These are phyloP conservation scores for Plenodomus biglobosus DNA, from an alignment of 2,329 filamentous ascomycete genomes.

Conservation along the genomic window DNA sequence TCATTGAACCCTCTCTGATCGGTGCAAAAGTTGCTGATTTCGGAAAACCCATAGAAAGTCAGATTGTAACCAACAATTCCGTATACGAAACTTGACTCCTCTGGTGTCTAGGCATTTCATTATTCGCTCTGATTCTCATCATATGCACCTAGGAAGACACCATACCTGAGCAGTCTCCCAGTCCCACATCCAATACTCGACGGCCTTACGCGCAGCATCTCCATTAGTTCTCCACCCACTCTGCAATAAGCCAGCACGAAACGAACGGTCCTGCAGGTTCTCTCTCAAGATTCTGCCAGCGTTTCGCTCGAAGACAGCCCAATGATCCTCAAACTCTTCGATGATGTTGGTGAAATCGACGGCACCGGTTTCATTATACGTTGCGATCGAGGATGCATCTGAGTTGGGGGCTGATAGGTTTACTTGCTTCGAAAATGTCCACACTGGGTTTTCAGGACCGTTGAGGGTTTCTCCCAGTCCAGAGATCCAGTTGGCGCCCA, in stretches of 20 bases:
- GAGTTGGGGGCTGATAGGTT: conserved; percentile 59
- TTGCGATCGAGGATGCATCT: conserved; percentile 60
- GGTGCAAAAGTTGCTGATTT: conserved; percentile 62
- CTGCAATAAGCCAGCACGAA: conserved; percentile 61
- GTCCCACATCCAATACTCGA: conserved; percentile 63
- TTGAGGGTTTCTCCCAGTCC: conserved; percentile 44
- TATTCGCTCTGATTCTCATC: not conserved
- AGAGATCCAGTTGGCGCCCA: conserved; percentile 69
- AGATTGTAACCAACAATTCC: conserved; percentile 59
- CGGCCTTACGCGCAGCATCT: conserved; percentile 59
- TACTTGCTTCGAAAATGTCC: conserved; percentile 62
- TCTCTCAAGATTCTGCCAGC: conserved; percentile 60
- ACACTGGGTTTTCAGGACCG: conserved; percentile 61
- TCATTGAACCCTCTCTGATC: conserved; percentile 64
- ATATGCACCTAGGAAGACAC: not conserved
- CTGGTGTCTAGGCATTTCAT: conserved; percentile 49
- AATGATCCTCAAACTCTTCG: conserved; percentile 54
- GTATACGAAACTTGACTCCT: conserved; percentile 58
- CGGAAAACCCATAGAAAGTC: conserved; percentile 64
- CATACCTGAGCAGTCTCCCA: conserved; percentile 57
- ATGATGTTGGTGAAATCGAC: conserved; percentile 56
- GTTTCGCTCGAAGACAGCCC: conserved; percentile 51
- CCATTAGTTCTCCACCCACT: conserved; percentile 63
- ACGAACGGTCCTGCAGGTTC: conserved; percentile 63
- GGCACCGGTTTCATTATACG: conserved; percentile 61